Evolutionary conservation across 2,329 filamentous ascomycete genomes (phyloP).

Genomic region (Cryphonectria parasitica): DNA sequence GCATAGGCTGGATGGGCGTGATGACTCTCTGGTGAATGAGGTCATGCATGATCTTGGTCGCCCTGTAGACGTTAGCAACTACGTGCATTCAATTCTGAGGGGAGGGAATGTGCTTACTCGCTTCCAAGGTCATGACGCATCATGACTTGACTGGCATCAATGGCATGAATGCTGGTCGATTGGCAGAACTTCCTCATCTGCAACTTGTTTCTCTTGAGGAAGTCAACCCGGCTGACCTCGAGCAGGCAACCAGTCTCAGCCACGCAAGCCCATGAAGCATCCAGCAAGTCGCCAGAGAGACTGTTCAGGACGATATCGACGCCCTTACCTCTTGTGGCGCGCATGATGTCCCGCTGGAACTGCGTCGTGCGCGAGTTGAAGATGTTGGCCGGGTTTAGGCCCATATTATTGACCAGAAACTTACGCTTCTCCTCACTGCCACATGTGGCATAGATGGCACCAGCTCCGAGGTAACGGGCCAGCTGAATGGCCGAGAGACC

Average conservation of each 20-base stretch:
- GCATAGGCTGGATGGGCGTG: background rate
- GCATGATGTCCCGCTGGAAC: constrained; percentile 38
- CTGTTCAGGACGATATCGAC: constrained; percentile 34
- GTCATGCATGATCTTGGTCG: background rate
- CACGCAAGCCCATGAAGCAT: constrained; percentile 20
- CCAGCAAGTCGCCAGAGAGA: constrained; percentile 11
- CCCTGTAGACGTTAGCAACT: background rate
- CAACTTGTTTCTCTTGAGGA: constrained; percentile 6
- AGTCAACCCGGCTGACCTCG: constrained; percentile 26
- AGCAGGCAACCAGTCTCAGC: constrained; percentile 22
- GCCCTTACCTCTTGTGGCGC: constrained; percentile 36
- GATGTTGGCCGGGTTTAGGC: constrained; percentile 31
- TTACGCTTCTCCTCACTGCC: constrained; percentile 13
- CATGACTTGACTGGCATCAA: constrained; percentile 13
- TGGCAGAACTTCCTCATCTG: constrained; percentile 13
- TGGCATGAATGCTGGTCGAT: constrained; percentile 11
- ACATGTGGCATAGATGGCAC: constrained; percentile 28
- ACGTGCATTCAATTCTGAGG: background rate
- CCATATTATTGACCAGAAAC: constrained; percentile 2
- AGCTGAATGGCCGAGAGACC: constrained; percentile 14
- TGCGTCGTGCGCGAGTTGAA: constrained; percentile 36
- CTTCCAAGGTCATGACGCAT: constrained; percentile 7
- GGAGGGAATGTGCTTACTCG: background rate
- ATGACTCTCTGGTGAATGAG: background rate
- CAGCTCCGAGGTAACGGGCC: background rate